Base-by-base conservation (phyloP, 108 stramenopile genomes). In the Phaeodactylum tricornutum region DNA sequence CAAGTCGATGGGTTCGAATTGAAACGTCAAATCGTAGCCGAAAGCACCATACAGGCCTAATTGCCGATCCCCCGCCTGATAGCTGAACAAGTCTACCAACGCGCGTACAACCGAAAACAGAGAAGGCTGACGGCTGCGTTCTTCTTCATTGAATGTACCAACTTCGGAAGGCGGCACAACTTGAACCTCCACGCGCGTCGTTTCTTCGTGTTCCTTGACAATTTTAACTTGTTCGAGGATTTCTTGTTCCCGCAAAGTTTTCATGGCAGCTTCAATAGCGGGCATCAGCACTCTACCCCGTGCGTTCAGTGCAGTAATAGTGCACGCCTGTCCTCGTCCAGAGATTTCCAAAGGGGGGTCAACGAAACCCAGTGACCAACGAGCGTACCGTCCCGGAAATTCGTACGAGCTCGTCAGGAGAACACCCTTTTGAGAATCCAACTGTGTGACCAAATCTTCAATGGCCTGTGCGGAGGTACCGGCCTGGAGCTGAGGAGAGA, bases 21-120 rank as follows among this genome's bases (percentile, higher is more conserved):
- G 92, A 67, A 96, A 97, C 4, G 94, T 96, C 24, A 97, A 66
- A 57, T 97, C 96, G 53, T 97, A 97, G 37, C 96, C 96, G 64
- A 97, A 92, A 38, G 93, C 92, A 35, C 96, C 96, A 50, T 94
- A 95, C 23, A 97, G 64, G 25, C 96, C 96, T 23, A 97, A 67
- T 52, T 97, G 96, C 6, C 89, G 67, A 57, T 94, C 93, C 25
- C 81, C 92, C 41, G 54, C 75, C 48, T 84, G 53, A 53, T 87
- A 87, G 37, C 66, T 56, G 53, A 95, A 93, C 48, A 92, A 50
- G 42, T 87, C 87, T 1, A 92, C 77, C 26, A 92, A 55, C 4
- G 84, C 59, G 38, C 96, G 92, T 25, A 95, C 92, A 8, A 96
- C 84, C 28, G 89, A 90, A 61, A 93, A 92, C 4, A 93, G 69